Percentiles rank a stretch among this genome's conserved stretches.
Conservation (phyloP, 1,284 basidiomycete genomes). For the Melampsora larici-populina region DNA sequence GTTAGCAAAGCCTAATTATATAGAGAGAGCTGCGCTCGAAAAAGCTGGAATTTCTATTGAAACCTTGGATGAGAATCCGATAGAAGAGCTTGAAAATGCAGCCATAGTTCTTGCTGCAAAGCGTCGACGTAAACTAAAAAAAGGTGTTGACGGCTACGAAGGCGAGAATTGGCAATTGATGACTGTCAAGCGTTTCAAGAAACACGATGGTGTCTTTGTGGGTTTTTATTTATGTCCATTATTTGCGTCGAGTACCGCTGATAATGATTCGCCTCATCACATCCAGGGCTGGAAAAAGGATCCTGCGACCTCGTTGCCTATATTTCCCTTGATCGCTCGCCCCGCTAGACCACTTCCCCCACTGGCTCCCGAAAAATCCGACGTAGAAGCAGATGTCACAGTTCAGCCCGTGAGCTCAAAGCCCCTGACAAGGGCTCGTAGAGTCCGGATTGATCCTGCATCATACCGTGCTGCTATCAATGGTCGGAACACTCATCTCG, state of each 20-base stretch:
- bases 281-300: conserved; percentile 43
- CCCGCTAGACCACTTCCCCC: conserved; percentile 28
- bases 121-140: conserved; percentile 18
- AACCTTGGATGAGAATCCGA: conserved; percentile 5
- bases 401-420: not conserved
- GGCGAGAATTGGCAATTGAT: conserved; percentile 41
- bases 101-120: conserved; percentile 1
- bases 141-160: conserved; percentile 37
- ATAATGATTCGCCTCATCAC: not conserved
- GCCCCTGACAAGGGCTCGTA: conserved; percentile 22
- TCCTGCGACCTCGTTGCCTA: conserved; percentile 41
- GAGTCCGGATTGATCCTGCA: conserved; percentile 38
- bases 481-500: conserved; percentile 37
- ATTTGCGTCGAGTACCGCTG: not conserved
- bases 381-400: not conserved
- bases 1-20: conserved; percentile 69
- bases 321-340: conserved; percentile 41
- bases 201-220: conserved; percentile 31
- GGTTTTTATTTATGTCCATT: not conserved
- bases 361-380: not conserved
- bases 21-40: conserved; percentile 59
- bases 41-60: conserved; percentile 46
- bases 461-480: conserved; percentile 37
- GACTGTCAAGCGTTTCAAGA: conserved; percentile 41
- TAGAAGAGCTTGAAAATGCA: conserved; percentile 11